phyloP scores from a whole-genome alignment of 306 rosid genomes.

The Luffa acutangula region DNA sequence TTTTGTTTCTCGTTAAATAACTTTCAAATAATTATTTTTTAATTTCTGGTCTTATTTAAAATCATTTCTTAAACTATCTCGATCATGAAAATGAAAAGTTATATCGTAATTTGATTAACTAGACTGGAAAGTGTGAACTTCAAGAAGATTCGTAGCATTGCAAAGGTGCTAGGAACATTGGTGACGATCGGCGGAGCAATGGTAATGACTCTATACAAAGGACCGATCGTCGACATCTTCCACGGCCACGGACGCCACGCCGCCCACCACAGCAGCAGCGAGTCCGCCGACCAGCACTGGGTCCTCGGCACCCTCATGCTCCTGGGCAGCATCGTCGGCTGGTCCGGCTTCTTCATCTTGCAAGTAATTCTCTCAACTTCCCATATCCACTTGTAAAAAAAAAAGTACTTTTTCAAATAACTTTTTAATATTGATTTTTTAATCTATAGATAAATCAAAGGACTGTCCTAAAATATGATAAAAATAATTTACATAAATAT shows the following conservation, averaged over 20 bases:
- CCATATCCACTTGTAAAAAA: background rate
- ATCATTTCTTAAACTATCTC: too few species aligned
- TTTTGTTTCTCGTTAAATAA: too few species aligned
- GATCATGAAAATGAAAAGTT: too few species aligned
- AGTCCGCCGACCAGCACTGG: constrained; percentile 54
- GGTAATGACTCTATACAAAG: constrained; percentile 97
- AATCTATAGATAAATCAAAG: too few species aligned
- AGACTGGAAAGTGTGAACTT: constrained; percentile 79
- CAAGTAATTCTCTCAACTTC: constrained; percentile 38
- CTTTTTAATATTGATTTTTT: too few species aligned
- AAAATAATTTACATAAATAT: too few species aligned
- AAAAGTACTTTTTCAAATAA: too few species aligned
- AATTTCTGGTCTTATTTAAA: too few species aligned
- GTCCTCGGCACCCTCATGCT: constrained; percentile 55
- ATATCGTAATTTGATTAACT: background rate
- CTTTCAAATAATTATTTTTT: too few species aligned
- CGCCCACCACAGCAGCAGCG: constrained; percentile 11
- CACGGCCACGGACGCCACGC: constrained; percentile 23
- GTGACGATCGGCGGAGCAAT: constrained; percentile 84
- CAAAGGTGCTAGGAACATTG: constrained; percentile 75
- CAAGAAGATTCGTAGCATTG: constrained; percentile 53
- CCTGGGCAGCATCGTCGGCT: constrained; percentile 54
- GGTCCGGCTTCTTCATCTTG: constrained; percentile 90
- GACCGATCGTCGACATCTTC: constrained; percentile 52
- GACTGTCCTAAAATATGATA: too few species aligned